These are phyloP conservation scores for Pyrus hybrid DNA, from an alignment of 331 rosid genomes.

Conservation along the genomic window DNA sequence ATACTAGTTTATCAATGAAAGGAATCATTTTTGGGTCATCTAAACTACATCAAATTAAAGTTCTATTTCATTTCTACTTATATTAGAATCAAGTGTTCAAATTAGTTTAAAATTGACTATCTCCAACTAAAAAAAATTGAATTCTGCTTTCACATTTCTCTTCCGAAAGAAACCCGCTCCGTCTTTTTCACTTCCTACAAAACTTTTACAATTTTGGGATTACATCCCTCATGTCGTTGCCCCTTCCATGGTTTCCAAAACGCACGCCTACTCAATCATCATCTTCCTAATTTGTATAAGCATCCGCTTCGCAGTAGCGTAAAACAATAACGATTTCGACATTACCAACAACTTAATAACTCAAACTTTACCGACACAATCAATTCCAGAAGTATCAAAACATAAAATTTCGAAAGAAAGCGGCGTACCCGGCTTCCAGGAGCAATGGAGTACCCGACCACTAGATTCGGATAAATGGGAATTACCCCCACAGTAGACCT, in stretches of 20 bases:
- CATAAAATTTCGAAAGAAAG: background rate
- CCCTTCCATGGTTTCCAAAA: background rate
- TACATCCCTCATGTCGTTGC: no score
- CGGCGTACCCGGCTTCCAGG: constrained; percentile 77
- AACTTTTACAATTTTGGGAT: no score
- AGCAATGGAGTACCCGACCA: constrained; percentile 89
- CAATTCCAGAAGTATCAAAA: background rate
- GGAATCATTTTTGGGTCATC: background rate
- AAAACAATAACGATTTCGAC: background rate
- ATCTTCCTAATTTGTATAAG: background rate
- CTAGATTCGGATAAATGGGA: no score
- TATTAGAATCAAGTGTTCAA: background rate
- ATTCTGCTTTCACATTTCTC: background rate
- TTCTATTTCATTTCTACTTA: background rate
- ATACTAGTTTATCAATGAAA: background rate
- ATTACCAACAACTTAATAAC: background rate
- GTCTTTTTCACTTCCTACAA: background rate
- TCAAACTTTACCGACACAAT: background rate
- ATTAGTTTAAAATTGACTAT: background rate
- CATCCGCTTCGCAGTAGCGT: background rate
- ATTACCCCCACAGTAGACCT: no score
- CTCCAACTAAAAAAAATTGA: background rate
- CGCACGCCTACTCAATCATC: background rate
- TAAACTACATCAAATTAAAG: background rate
- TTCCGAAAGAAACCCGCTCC: background rate